phyloP scores from a whole-genome alignment of 179 eudicot species.

The Sideroxylon spinosum region DNA sequence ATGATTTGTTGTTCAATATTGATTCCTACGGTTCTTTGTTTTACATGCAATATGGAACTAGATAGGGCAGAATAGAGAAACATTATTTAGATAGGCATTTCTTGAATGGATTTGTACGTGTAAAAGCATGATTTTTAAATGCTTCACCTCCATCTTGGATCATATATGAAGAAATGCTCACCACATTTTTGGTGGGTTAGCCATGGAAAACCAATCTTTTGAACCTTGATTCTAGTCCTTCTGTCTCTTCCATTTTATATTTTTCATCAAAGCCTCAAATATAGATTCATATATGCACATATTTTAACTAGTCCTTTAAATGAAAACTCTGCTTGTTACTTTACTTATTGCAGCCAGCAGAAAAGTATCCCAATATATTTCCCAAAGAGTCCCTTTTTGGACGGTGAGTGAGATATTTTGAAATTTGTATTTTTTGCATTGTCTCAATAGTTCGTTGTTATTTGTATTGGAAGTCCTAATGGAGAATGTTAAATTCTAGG shows the following conservation, averaged over 20 bases:
- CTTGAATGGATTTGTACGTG: not conserved
- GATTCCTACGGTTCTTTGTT: not conserved
- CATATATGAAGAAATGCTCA: not conserved
- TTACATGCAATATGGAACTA: not conserved
- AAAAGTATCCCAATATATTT: conserved; percentile 52
- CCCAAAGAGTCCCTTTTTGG: conserved; percentile 57
- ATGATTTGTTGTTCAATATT: not conserved
- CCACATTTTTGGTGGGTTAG: not conserved
- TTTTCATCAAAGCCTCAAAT: not conserved
- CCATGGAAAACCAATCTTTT: not conserved
- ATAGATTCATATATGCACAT: not conserved
- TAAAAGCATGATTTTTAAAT: not conserved
- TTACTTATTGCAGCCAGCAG: conserved; percentile 50
- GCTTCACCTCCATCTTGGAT: not conserved
- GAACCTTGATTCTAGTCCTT: not conserved
- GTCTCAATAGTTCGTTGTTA: conserved; percentile 3
- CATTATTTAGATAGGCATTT: not conserved
- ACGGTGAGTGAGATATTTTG: conserved; percentile 30
- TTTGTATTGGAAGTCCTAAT: not conserved
- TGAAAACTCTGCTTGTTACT: not conserved
- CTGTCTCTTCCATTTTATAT: not conserved
- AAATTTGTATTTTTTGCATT: not conserved
- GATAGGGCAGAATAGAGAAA: not conserved
- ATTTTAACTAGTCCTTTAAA: not conserved
- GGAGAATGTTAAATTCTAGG: conserved; percentile 30